A percentile compares a stretch with the other conserved stretches of the same genome.
Evolutionary conservation across 257 asterid species (phyloP).

Genomic region (Pogostemon cablin): DNA sequence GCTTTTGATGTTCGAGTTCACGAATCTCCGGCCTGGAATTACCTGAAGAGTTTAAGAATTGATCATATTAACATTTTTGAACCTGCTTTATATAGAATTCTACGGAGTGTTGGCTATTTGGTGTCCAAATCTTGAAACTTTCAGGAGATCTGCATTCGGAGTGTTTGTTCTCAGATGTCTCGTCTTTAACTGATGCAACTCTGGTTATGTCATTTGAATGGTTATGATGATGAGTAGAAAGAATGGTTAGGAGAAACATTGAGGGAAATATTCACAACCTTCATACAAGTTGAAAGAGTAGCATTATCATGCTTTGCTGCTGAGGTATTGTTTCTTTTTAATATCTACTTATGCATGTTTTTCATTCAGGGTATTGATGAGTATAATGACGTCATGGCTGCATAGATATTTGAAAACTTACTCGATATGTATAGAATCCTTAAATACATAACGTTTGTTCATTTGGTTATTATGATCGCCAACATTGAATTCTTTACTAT

Average conservation of each 20-base stretch:
- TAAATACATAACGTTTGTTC: neutral
- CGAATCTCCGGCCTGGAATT: neutral
- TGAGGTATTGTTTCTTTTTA: neutral
- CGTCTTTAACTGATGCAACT: slow-evolving; percentile 3
- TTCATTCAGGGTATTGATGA: neutral
- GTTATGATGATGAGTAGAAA: neutral
- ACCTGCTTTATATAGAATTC: neutral
- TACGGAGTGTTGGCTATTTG: neutral
- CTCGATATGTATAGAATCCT: neutral
- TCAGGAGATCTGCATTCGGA: too few species aligned
- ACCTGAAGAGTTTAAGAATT: neutral
- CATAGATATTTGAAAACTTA: neutral
- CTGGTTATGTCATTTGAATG: too few species aligned
- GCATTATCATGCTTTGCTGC: neutral
- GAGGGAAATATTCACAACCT: neutral
- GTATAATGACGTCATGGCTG: neutral
- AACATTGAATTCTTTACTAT: neutral
- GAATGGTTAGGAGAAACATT: neutral
- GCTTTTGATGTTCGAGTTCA: neutral
- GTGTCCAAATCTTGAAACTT: neutral
- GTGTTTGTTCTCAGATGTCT: neutral
- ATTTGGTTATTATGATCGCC: too few species aligned
- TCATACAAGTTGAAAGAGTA: neutral
- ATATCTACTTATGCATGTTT: neutral
- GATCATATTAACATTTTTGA: neutral